phyloP scores from a whole-genome alignment of 2,329 filamentous ascomycete species.

The Trichophyton benhamiae region DNA sequence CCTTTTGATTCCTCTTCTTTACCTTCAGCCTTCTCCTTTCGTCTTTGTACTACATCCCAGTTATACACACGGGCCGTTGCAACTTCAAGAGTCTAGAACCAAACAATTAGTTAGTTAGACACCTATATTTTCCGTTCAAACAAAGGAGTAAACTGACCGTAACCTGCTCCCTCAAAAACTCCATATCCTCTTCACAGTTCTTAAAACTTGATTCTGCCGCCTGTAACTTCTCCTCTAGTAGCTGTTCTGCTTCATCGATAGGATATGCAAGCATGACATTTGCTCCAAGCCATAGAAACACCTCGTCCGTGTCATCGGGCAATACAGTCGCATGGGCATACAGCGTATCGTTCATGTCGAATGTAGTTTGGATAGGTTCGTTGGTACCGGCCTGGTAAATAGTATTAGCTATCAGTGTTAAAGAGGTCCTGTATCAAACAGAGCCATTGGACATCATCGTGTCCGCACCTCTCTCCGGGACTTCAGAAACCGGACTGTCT shows the following conservation, averaged over 20 bases:
- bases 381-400: slow-evolving; percentile 22
- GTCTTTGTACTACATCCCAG: slow-evolving; percentile 92
- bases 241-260: slow-evolving; percentile 68
- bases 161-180: slow-evolving; percentile 91
- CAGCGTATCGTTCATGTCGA: slow-evolving; percentile 91
- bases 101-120: neutral
- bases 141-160: slow-evolving; percentile 50
- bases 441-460: too few species aligned
- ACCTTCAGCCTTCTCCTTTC: slow-evolving; percentile 64
- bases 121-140: neutral
- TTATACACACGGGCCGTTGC: slow-evolving; percentile 97
- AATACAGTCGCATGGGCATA: slow-evolving; percentile 78
- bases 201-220: slow-evolving; percentile 66
- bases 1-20: slow-evolving; percentile 35
- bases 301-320: slow-evolving; percentile 61
- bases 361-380: slow-evolving; percentile 71
- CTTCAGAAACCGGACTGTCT: slow-evolving; percentile 78
- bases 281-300: slow-evolving; percentile 95
- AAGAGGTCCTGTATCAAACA: neutral
- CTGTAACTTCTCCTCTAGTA: slow-evolving; percentile 64
- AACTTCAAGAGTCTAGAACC: slow-evolving; percentile 74
- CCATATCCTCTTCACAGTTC: slow-evolving; percentile 93
- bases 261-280: slow-evolving; percentile 98
- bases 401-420: neutral
- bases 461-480: slow-evolving; percentile 54